Base-by-base conservation (phyloP, 129 eudicot genomes). In the Logfia minima region DNA sequence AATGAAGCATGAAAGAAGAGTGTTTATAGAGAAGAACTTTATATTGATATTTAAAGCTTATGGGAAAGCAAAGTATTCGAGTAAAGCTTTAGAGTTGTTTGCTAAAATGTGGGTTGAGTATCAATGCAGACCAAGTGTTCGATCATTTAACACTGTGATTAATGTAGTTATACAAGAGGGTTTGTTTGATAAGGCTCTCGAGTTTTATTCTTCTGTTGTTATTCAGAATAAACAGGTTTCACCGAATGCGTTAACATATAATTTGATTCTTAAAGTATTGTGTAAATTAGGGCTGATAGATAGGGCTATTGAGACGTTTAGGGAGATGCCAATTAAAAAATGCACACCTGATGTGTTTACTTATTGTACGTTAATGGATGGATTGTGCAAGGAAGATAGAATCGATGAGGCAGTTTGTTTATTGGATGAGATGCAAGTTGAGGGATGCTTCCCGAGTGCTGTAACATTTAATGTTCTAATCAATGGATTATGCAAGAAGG, bases 381-480 rank as follows among this genome's bases (percentile, higher is more conserved):
- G 98, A 43, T 84, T 94, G 80, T 94, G 98, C 66, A 94, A 94
- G 78, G 84, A 87, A 62, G 81, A 76, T 29, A 83, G 98, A 67
- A 85, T 91, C 63, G 90, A 94, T 63, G 97, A 94, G 75, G 98
- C 97, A 0, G 89, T 94, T 61, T 84, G 88, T 24, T 82, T 94
- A 75, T 84, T 94, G 81, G 98, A 94, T 83, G 98, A 94, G 84
- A 94, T 94, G 97, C 97, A 89, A 65, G 83, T 94, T 66, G 96
- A 91, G 68, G 98, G 97, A 34, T 89, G 96, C 45, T 82, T 69
- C 77, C 98, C 98, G 0, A 86, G 41, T 66, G 69, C 86, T 2
- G 89, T 71, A 10, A 86, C 92, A 0, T 94, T 86, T 82, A 94
- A 94, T 77, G 93, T 87, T 60, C 73, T 94, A 45, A 89, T 94